Percentiles rank a stretch among this genome's conserved stretches.
Evolutionary conservation across 2,329 filamentous ascomycete genomes (phyloP).

Genomic region (Knufia fluminis): DNA sequence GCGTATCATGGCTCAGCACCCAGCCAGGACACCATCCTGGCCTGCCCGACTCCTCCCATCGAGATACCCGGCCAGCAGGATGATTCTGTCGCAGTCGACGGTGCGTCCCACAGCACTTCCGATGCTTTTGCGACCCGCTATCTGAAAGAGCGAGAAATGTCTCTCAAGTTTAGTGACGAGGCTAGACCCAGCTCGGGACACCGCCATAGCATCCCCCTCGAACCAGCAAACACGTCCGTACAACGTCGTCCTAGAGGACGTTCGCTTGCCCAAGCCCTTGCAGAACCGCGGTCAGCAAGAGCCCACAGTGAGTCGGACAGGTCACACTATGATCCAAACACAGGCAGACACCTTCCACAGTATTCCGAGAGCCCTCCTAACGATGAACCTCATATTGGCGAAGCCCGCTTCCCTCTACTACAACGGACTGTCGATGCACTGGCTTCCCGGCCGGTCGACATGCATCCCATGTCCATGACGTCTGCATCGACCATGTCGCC

Average conservation of each 20-base stretch:
- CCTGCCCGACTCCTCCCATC: slow-evolving; percentile 35
- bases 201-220: slow-evolving; percentile 29
- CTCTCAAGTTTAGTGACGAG: slow-evolving; percentile 35
- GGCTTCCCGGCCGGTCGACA: slow-evolving; percentile 15
- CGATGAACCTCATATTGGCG: slow-evolving; percentile 20
- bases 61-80: slow-evolving; percentile 29
- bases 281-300: slow-evolving; percentile 12
- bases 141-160: slow-evolving; percentile 31
- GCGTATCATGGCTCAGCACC: slow-evolving; percentile 11
- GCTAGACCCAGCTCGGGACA: slow-evolving; percentile 33
- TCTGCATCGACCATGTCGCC: slow-evolving; percentile 19
- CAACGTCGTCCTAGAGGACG: slow-evolving; percentile 18
- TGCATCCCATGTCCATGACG: slow-evolving; percentile 15
- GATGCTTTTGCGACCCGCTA: slow-evolving; percentile 29
- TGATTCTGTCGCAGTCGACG: slow-evolving; percentile 16
- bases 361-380: slow-evolving; percentile 19
- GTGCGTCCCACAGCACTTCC: slow-evolving; percentile 25
- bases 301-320: slow-evolving; percentile 22
- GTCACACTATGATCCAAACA: slow-evolving; percentile 20
- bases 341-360: slow-evolving; percentile 17
- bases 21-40: slow-evolving; percentile 20
- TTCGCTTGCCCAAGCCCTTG: slow-evolving; percentile 14
- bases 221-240: slow-evolving; percentile 30
- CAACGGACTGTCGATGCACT: slow-evolving; percentile 23
- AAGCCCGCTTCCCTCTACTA: slow-evolving; percentile 21